These are phyloP conservation scores for Pyronema domesticum DNA, from an alignment of 495 filamentous ascomycete species.

Conservation along the genomic window DNA sequence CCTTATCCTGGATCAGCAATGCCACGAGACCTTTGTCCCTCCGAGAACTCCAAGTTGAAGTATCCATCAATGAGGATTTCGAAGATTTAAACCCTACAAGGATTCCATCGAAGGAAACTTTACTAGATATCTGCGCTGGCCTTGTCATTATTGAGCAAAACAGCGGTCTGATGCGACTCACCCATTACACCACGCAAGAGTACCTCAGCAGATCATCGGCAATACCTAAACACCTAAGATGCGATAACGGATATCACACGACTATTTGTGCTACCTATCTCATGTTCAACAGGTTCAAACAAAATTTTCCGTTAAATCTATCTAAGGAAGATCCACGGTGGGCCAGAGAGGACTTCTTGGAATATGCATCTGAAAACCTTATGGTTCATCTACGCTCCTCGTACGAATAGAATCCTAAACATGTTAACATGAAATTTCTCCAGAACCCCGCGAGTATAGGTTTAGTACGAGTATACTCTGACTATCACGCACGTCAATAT, in stretches of 20 bases:
- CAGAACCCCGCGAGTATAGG: no score
- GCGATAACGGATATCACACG: background rate
- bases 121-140: slow-evolving; percentile 7
- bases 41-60: slow-evolving; percentile 2
- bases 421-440: no score
- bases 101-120: no score
- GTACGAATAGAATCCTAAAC: no score
- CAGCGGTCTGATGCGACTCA: slow-evolving; percentile 1
- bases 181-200: slow-evolving; percentile 6
- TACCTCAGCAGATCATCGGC: background rate
- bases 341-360: no score
- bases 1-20: no score
- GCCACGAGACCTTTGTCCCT: no score
- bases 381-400: no score
- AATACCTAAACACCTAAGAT: background rate
- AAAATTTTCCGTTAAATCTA: background rate
- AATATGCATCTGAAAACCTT: no score
- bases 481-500: no score
- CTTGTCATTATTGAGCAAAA: slow-evolving; percentile 3
- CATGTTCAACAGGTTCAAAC: background rate
- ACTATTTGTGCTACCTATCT: background rate
- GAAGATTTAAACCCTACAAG: no score
- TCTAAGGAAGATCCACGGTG: background rate
- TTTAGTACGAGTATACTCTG: no score
- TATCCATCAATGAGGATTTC: slow-evolving; percentile 5